Evolutionary conservation across 2,329 filamentous ascomycete genomes (phyloP).

Genomic region (Fusarium lyarnte): DNA sequence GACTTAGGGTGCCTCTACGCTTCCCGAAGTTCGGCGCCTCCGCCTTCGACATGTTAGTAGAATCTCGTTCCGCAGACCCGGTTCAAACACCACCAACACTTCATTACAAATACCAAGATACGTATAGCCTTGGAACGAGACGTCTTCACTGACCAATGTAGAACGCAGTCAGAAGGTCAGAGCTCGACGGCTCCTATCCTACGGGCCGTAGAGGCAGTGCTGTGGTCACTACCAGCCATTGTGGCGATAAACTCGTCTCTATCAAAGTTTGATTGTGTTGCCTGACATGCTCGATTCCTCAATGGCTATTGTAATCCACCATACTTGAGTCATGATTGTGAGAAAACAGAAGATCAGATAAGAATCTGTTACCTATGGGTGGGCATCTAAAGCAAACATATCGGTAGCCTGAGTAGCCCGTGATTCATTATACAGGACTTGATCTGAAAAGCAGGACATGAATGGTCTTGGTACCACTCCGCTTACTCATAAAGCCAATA

Average conservation of each 20-base stretch:
- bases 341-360: background rate
- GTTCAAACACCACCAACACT: background rate
- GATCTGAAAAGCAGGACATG: background rate
- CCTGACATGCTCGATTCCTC: background rate
- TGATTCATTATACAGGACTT: background rate
- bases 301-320: background rate
- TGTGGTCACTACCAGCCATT: background rate
- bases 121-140: background rate
- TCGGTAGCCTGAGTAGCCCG: background rate
- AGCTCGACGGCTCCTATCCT: slow-evolving; percentile 1
- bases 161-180: background rate
- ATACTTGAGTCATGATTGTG: background rate
- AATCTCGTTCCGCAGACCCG: background rate
- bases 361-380: background rate
- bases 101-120: slow-evolving; percentile 21
- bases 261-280: background rate
- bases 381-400: background rate
- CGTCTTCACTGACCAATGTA: background rate
- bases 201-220: background rate
- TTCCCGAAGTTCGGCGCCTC: slow-evolving; percentile 12
- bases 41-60: background rate
- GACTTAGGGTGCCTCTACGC: background rate
- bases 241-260: background rate
- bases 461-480: background rate
- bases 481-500: background rate